Evolutionary conservation across 345 rosid genomes (phyloP).

Genomic region (Eucalyptus regnans): DNA sequence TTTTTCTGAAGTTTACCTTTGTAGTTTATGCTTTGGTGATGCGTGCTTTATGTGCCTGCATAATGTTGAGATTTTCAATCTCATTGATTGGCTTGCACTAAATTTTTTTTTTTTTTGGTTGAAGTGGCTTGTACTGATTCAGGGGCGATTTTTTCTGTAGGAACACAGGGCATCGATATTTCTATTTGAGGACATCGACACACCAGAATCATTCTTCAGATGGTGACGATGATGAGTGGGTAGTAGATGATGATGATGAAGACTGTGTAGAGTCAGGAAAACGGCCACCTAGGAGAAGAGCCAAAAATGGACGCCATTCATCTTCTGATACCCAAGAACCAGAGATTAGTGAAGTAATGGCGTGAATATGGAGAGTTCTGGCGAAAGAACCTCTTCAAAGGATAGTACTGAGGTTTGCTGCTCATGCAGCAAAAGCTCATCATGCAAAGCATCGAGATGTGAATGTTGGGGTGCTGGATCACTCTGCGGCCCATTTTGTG

Average conservation of each 20-base stretch:
- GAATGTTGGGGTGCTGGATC: constrained; percentile 56
- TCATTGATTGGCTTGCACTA: too few relatives aligned
- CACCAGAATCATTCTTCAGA: constrained; percentile 33
- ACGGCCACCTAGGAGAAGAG: constrained; percentile 20
- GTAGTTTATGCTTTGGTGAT: not conserved
- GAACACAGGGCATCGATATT: constrained; percentile 36
- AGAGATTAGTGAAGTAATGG: constrained; percentile 4
- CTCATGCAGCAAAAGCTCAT: constrained; percentile 48
- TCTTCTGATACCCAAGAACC: constrained; percentile 8
- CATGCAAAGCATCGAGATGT: constrained; percentile 69
- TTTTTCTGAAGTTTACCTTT: not conserved
- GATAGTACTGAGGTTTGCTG: constrained; percentile 33
- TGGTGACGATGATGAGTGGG: constrained; percentile 7
- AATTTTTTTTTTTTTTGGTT: too few relatives aligned
- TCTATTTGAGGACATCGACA: constrained; percentile 74
- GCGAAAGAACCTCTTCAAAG: constrained; percentile 2
- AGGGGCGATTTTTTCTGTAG: not conserved
- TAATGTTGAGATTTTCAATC: not conserved
- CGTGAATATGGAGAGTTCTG: constrained; percentile 2
- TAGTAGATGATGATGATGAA: not conserved
- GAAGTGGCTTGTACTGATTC: not conserved
- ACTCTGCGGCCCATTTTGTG: constrained; percentile 54
- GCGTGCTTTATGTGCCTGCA: not conserved
- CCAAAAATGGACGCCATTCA: constrained; percentile 19
- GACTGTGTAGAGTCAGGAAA: constrained; percentile 41